phyloP scores from a whole-genome alignment of 2,329 filamentous ascomycete species.

The Trichophyton equinum region DNA sequence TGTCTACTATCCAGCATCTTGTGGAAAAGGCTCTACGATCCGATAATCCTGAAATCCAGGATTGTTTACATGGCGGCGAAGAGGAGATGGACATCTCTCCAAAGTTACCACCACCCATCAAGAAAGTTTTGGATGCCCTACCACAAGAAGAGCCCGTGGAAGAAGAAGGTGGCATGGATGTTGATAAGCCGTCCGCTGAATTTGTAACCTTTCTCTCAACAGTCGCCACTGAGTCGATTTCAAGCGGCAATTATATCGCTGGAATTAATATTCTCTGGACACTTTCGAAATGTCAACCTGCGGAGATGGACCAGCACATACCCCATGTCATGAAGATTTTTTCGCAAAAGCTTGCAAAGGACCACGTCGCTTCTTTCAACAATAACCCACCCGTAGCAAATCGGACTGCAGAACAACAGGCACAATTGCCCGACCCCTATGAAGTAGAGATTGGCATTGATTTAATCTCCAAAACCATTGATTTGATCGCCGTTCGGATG shows the following conservation, averaged over 20 bases:
- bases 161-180: slow-evolving; percentile 71
- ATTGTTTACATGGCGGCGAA: slow-evolving; percentile 69
- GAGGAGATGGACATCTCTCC: slow-evolving; percentile 57
- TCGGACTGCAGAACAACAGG: slow-evolving; percentile 17
- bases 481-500: slow-evolving; percentile 84
- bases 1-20: slow-evolving; percentile 69
- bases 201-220: slow-evolving; percentile 73
- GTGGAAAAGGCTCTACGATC: slow-evolving; percentile 79
- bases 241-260: slow-evolving; percentile 66
- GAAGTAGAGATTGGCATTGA: slow-evolving; percentile 82
- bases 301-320: slow-evolving; percentile 83
- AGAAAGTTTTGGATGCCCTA: slow-evolving; percentile 75
- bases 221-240: slow-evolving; percentile 79
- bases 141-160: slow-evolving; percentile 68
- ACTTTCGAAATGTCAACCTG: slow-evolving; percentile 68
- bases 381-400: slow-evolving; percentile 36
- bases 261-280: slow-evolving; percentile 93
- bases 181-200: slow-evolving; percentile 64
- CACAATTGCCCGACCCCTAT: slow-evolving; percentile 45
- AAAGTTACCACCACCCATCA: slow-evolving; percentile 61
- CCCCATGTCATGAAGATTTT: slow-evolving; percentile 81
- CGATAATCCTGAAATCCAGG: slow-evolving; percentile 84
- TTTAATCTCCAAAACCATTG: slow-evolving; percentile 88
- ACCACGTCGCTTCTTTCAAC: slow-evolving; percentile 69
- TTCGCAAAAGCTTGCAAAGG: slow-evolving; percentile 79